Evolutionary conservation across 768 basidiomycete genomes (phyloP), one percentile per base, ranked within the genome.

Genomic region (Filobasidium wieringae): DNA sequence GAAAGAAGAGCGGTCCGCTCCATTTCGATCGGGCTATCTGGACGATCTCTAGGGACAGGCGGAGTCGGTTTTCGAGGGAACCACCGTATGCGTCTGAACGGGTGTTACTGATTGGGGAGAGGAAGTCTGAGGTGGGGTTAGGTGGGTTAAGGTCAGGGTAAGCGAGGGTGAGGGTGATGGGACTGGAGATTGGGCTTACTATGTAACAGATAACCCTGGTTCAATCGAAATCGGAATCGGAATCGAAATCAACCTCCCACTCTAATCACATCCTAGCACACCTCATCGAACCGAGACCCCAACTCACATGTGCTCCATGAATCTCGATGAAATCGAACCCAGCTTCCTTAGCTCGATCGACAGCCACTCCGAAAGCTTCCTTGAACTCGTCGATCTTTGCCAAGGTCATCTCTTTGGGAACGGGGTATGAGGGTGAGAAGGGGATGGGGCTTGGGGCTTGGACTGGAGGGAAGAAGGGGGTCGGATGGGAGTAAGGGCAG

Each of bases 51-150:
- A 87, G 76, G 2, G 84, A 78, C 60, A 81, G 80, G 26, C 86
- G 81, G 57, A 86, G 69, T 32, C 88, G 81, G 75, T 88, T 87
- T 63, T 82, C 81, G 33, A 89, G 76, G 7, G 78, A 71, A 2
- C 87, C 87, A 11, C 88, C 87, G 66, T 84, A 88, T 29, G 75
- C 40, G 71, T 90, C 89, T 7, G 77, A 78, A 31, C 87, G 82
- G 6, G 69, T 71, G 76, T 91, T 89, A 14, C 84, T 84, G 30
- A 87, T 69, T 1, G 87, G 87, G 2, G 85, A 86, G 9, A 84
- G 67, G 73, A 88, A 90, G 47, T 69, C 64, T 65, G 36, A 19
- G 55, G 19, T 12, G n/a, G 29, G 33, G 9, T 27, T 12, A 14
- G n/a, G 12, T 26, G 9, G 19, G 22, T 9, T 36, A 14, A 22